Evolutionary conservation across 257 asterid genomes (phyloP), one percentile per base, ranked within the genome.

Genomic region (Nemophila menziesii): DNA sequence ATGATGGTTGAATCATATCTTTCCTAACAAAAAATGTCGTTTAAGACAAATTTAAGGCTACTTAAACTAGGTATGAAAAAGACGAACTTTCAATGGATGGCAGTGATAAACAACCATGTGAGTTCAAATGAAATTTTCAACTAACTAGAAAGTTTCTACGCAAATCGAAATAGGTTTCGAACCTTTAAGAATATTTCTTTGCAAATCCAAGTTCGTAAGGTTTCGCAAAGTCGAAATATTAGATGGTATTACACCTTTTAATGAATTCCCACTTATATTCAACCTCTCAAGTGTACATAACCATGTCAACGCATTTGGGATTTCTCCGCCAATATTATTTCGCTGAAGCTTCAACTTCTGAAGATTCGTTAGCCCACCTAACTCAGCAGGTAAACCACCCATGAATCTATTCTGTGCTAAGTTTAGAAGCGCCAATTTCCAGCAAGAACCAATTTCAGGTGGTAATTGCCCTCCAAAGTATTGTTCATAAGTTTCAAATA

Each of bases 401-500:
- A 60, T 56, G 43, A 81, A 61, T 15, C 46, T 27, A 61, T 85
- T 85, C 29, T 60, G 57, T 17, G 86, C 89, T 43, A 86, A 53
- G 67, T 76, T 76, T 68, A 86, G 57, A 14, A 81, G 65, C 11
- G 83, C 63, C 56, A 86, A 29, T 0, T 43, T 69, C 22, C 11
- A 46, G 62, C 84, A 86, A 33, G 23, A 57, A 1, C 80, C 68
- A 51, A 81, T 46, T 51, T 72, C 86, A 27, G 20, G 41, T 43
- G 93, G 93, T 44, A 86, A 69, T 11, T 21, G 12, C 45, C 96
- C 96, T 55, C 62, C 55, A 86, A 49, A 13, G 1, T 43, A 58
- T 81, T 81, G 37, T 51, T 49, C 19, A 75, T 72, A 58, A 86
- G 52, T 56, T 86, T 93, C 71, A 86, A 52, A 44, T 81, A 86